Base-by-base conservation (phyloP, 441 rosid species). In the Erodium trifolium region DNA sequence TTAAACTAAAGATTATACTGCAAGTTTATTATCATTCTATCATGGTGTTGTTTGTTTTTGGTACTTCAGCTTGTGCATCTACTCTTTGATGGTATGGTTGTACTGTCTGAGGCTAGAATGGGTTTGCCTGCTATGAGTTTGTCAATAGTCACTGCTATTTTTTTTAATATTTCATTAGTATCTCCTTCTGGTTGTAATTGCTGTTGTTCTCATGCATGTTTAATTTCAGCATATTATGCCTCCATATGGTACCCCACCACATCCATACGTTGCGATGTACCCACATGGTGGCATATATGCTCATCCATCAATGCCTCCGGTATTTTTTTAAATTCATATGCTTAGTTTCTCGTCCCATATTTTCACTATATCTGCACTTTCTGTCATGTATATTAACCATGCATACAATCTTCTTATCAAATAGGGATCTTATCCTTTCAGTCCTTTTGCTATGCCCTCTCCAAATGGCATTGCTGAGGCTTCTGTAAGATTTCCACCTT, bases 351-450 rank as follows among this genome's bases (percentile, higher is more conserved):
- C 31, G 64, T 67, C 13, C 53, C 64, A 67, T 14, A 67, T 49
- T 70, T 13, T 41, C 68, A 18, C 37, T 66, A 31, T 68, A 8
- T 69, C 49, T 68, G 14, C n/a, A 31, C 57, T 34, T 68, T 53
- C 53, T 57, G 65, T 39, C 53, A 66, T 67, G 75, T 49, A 66
- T 23, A 29, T 69, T 23, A 67, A 71, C 76, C 17, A 57, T 73
- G 29, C 71, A 51, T 70, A 59, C 71, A 55, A 51, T 78, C 66
- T 51, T 73, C 55, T 34, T 18, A 60, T 78, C 64, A 43, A 66
- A 23, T 80, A 93, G 97, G 97, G 97, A 27, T 86, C 97, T 71
- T 93, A 91, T 81, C 97, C 98, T 76, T 91, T 91, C 71, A 93
- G 93, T 84, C 95, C 97, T 62, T 91, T 91, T 81, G 84, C 91